phyloP scores from a whole-genome alignment of 2,329 filamentous ascomycete genomes.

The Teratosphaeria zuluensis region DNA sequence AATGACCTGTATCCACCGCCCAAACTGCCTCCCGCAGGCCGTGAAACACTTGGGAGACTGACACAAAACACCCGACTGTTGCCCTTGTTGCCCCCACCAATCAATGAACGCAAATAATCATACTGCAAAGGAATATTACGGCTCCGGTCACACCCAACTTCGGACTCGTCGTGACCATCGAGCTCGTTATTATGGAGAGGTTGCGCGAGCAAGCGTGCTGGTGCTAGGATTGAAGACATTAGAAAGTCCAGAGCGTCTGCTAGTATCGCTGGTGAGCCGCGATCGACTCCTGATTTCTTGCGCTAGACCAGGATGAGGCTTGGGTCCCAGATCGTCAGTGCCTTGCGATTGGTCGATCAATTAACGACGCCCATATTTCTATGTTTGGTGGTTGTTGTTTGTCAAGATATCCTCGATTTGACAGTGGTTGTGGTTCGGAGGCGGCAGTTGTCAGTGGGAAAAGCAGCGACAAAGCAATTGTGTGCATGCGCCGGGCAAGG shows the following conservation, averaged over 20 bases:
- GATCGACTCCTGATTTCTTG: neutral
- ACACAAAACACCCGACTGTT: conserved; percentile 7
- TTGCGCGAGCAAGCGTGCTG: neutral
- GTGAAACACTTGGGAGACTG: conserved; percentile 7
- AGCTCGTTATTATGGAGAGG: neutral
- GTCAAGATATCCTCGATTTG: neutral
- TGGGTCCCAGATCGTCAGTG: neutral
- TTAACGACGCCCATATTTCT: neutral
- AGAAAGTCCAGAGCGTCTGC: neutral
- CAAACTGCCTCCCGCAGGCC: neutral
- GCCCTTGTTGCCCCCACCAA: neutral
- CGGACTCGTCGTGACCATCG: neutral
- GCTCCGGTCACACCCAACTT: neutral
- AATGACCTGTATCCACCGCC: conserved; percentile 4
- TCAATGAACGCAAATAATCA: conserved; percentile 15
- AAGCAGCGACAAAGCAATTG: neutral
- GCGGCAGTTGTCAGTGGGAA: neutral
- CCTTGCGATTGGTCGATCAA: neutral
- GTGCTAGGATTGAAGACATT: neutral
- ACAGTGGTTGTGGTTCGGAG: neutral
- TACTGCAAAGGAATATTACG: conserved; percentile 5
- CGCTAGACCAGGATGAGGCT: neutral
- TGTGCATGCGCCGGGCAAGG: neutral
- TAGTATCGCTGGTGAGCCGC: neutral
- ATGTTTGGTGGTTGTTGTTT: neutral